Percentiles rank a stretch among this genome's conserved stretches.
Evolutionary conservation across 1,139 yeast genomes (phyloP).

Genomic region (Scheffersomyces lignicola): DNA sequence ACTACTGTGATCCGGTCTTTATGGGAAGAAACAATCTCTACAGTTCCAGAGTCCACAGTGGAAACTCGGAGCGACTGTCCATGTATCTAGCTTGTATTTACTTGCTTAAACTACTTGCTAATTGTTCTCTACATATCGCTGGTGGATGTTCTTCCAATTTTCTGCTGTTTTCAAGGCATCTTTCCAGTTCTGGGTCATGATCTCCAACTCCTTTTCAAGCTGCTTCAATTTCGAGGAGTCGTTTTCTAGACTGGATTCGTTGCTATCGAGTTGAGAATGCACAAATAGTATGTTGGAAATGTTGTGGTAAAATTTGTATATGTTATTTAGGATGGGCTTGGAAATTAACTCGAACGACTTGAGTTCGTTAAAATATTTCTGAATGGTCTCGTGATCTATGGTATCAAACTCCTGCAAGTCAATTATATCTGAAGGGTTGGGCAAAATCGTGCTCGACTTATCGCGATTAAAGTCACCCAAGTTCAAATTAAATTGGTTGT

Average conservation of each 20-base stretch:
- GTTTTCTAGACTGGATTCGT: conserved; percentile 1
- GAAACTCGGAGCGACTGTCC: too few species aligned
- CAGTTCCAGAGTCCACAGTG: too few species aligned
- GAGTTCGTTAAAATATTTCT: conserved; percentile 29
- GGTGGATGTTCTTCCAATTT: conserved; percentile 38
- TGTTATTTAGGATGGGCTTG: conserved; percentile 33
- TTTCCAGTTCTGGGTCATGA: conserved; percentile 41
- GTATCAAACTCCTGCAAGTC: conserved; percentile 23
- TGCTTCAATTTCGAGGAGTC: conserved; percentile 19
- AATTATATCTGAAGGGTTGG: conserved; percentile 37
- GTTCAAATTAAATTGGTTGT: conserved; percentile 22
- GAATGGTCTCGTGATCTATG: conserved; percentile 19
- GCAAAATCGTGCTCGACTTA: conserved; percentile 15
- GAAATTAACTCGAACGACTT: conserved; percentile 39
- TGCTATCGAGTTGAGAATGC: not conserved
- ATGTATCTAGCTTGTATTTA: too few species aligned
- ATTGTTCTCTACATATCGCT: conserved; percentile 5
- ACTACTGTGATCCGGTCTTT: conserved; percentile 25
- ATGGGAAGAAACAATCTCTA: not conserved
- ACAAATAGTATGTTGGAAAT: conserved; percentile 12
- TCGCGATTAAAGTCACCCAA: conserved; percentile 18
- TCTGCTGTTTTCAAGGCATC: conserved; percentile 48
- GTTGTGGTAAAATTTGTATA: conserved; percentile 30
- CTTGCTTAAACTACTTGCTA: not conserved
- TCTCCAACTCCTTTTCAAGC: conserved; percentile 37